A percentile compares a stretch with the other conserved stretches of the same genome.
These are phyloP conservation scores for Podospora appendiculata DNA, from an alignment of 495 filamentous ascomycete genomes.

Conservation along the genomic window DNA sequence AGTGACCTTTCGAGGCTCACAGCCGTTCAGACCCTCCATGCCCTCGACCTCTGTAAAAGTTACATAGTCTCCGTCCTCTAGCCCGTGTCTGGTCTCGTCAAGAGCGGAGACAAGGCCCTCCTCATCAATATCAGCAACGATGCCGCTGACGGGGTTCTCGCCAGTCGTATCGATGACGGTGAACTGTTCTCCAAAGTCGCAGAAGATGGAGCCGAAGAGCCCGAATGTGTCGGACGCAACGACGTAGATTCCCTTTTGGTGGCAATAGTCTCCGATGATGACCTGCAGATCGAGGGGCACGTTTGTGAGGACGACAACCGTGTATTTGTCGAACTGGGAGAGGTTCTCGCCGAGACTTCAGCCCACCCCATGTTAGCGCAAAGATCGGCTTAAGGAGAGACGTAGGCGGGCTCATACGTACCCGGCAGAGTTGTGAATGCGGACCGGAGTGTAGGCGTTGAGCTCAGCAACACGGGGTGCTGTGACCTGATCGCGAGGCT, in stretches of 20 bases:
- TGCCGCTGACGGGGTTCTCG: constrained; percentile 79
- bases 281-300: constrained; percentile 73
- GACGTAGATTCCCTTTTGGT: constrained; percentile 82
- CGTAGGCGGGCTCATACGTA: constrained; percentile 10
- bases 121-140: constrained; percentile 81
- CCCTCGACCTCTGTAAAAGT: constrained; percentile 90
- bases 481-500: constrained; percentile 78
- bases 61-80: constrained; percentile 94
- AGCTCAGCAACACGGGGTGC: constrained; percentile 87
- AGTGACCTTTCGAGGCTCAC: constrained; percentile 76
- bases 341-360: constrained; percentile 59
- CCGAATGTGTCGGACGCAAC: constrained; percentile 85
- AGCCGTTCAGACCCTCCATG: constrained; percentile 81
- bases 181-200: constrained; percentile 94
- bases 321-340: constrained; percentile 73
- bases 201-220: constrained; percentile 93
- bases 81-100: constrained; percentile 90
- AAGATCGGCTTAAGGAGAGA: no score
- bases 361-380: constrained; percentile 10
- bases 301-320: constrained; percentile 86
- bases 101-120: constrained; percentile 88
- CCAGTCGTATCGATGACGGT: constrained; percentile 83
- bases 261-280: constrained; percentile 81
- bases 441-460: constrained; percentile 91
- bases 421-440: constrained; percentile 54